Conservation (phyloP, 2,329 filamentous ascomycete species). For the Fusarium euwallaceae region DNA sequence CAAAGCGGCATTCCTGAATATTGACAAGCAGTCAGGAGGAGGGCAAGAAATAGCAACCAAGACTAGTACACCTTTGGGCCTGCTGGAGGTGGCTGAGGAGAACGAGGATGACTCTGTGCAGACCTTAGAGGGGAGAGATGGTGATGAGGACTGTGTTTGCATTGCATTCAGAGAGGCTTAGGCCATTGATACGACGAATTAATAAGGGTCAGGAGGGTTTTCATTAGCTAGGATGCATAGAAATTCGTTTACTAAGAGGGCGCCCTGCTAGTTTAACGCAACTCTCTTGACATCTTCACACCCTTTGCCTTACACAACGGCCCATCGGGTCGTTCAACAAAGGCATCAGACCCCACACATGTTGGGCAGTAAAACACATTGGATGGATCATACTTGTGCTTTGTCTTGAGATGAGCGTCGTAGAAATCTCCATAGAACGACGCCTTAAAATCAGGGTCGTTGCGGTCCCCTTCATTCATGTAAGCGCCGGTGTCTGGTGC, state of each 20-base stretch:
- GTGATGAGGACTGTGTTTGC: background rate
- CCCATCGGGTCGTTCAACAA: conserved; percentile 18
- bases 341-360: conserved; percentile 30
- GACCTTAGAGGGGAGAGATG: background rate
- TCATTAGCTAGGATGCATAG: too few species aligned
- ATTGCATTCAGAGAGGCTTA: background rate
- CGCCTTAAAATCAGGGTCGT: conserved; percentile 25
- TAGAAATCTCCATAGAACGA: conserved; percentile 26
- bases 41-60: background rate
- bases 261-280: too few species aligned
- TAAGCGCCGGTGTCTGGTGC: conserved; percentile 26
- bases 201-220: too few species aligned
- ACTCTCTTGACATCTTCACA: too few species aligned
- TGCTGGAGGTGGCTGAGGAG: too few species aligned
- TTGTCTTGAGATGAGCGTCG: conserved; percentile 6
- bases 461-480: conserved; percentile 33
- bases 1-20: background rate
- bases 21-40: background rate
- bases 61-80: background rate
- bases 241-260: too few species aligned
- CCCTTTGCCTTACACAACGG: conserved; percentile 12
- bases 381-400: conserved; percentile 30
- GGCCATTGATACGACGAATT: background rate
- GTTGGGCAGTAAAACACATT: conserved; percentile 35
- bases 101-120: background rate